These are phyloP conservation scores for Yamadazyma endophytica DNA, from an alignment of 805 yeast genomes.

Conservation along the genomic window DNA sequence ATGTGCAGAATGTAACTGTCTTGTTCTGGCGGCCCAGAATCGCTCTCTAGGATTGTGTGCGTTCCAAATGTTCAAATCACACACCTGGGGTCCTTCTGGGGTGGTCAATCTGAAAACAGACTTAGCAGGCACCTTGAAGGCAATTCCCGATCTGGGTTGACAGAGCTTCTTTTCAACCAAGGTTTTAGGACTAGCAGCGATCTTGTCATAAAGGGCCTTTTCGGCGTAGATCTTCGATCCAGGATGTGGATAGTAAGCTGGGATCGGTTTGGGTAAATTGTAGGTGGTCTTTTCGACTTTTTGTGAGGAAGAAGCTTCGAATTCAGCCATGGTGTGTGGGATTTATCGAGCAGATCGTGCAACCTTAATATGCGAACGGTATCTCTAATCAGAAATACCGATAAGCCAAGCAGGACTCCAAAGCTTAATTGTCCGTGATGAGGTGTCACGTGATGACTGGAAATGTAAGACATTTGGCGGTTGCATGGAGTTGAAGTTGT, in stretches of 20 bases:
- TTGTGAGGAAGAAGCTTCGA: slow-evolving; percentile 27
- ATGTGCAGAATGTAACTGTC: slow-evolving; percentile 63
- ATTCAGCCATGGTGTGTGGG: background rate
- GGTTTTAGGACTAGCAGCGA: slow-evolving; percentile 43
- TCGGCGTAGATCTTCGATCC: slow-evolving; percentile 52
- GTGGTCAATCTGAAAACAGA: slow-evolving; percentile 56
- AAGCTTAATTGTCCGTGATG: too few relatives aligned
- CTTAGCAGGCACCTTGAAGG: slow-evolving; percentile 61
- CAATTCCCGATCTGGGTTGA: slow-evolving; percentile 55
- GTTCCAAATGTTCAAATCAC: slow-evolving; percentile 66
- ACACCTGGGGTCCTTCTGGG: slow-evolving; percentile 69
- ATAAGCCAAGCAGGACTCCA: too few relatives aligned
- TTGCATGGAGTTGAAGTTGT: too few relatives aligned
- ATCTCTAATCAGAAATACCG: slow-evolving; percentile 1
- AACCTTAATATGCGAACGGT: background rate
- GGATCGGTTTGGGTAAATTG: slow-evolving; percentile 40
- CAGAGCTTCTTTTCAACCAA: slow-evolving; percentile 39
- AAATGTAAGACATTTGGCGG: too few relatives aligned
- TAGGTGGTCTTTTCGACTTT: slow-evolving; percentile 28
- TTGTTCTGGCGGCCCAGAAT: slow-evolving; percentile 66
- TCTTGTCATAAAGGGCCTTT: slow-evolving; percentile 40
- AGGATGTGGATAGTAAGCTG: slow-evolving; percentile 56
- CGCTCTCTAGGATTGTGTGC: slow-evolving; percentile 57
- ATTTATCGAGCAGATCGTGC: background rate
- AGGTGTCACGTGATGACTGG: too few relatives aligned